Evolutionary conservation across 441 rosid genomes (phyloP), one percentile per base, ranked within the genome.

Genomic region (Oxalis stricta): DNA sequence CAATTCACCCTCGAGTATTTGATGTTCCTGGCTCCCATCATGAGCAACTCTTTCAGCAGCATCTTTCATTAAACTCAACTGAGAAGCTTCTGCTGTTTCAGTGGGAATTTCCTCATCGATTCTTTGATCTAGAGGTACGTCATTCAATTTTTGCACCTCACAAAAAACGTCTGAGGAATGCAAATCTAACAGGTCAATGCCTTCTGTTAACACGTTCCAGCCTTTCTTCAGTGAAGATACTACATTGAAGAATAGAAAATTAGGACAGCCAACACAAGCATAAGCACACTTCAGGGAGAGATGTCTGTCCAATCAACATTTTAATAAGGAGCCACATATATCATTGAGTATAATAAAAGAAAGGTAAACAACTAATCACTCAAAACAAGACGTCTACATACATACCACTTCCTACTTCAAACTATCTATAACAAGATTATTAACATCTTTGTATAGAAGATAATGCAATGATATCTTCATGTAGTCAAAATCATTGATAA

Each of bases 161-260:
- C 33, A 31, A 39, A 46, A 40, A 52, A 44, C 51, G 37, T 46
- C 70, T 10, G 52, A 68, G 39, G 60, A 46, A 60, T 76, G 84
- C 45, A 70, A 58, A 57, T 75, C 74, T 35, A 77, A 48, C 63
- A 55, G 55, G 40, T 58, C 71, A 38, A 77, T 64, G 46, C 73
- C 78, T 69, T 63, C 82, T 41, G 81, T 76, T 60, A 89, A 67
- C 45, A n/a, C 82, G 63, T 53, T 82, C 94, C 72, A 89, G 63
- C 68, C 96, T 80, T 66, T 89, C 96, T 70, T 85, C 86, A 23
- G 68, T 64, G 60, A 89, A 82, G 56, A 89, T 82, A 68, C 98
- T 85, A 54, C 73, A 73, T 26, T 44, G 45, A 58, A 49, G 44
- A 14, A 10, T 17, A 46, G 53, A 51, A 44, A 10, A 24, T 50